phyloP scores from a whole-genome alignment of 1,284 basidiomycete genomes.

The Phylloporus sp. region DNA sequence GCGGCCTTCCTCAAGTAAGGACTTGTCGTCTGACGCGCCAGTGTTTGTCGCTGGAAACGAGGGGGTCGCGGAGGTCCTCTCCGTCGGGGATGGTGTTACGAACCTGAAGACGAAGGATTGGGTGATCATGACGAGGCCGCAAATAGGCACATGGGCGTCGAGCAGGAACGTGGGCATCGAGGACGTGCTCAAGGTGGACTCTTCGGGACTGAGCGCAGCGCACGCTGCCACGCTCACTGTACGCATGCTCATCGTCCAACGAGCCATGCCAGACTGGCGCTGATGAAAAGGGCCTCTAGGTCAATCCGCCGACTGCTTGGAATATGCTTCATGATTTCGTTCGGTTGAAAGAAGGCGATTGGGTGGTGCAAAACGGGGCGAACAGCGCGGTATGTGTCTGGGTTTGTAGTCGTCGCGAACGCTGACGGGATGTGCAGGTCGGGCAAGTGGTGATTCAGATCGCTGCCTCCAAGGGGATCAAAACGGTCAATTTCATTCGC shows the following conservation, averaged over 20 bases:
- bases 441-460: slow-evolving; percentile 84
- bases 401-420: not conserved
- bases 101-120: slow-evolving; percentile 65
- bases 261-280: not conserved
- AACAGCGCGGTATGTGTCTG: slow-evolving; percentile 70
- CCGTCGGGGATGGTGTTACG: slow-evolving; percentile 57
- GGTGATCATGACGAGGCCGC: slow-evolving; percentile 72
- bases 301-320: slow-evolving; percentile 84
- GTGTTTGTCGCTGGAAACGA: slow-evolving; percentile 80
- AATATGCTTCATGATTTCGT: slow-evolving; percentile 80
- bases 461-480: slow-evolving; percentile 65
- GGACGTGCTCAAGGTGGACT: slow-evolving; percentile 68
- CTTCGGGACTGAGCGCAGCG: slow-evolving; percentile 54
- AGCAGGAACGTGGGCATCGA: slow-evolving; percentile 53
- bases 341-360: slow-evolving; percentile 64
- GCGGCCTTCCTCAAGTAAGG: slow-evolving; percentile 52
- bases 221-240: slow-evolving; percentile 77
- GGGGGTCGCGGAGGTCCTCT: slow-evolving; percentile 70
- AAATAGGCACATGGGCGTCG: slow-evolving; percentile 81
- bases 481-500: slow-evolving; percentile 81
- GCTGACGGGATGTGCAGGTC: slow-evolving; percentile 47
- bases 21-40: slow-evolving; percentile 39
- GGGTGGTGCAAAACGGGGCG: slow-evolving; percentile 84
- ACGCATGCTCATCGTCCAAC: slow-evolving; percentile 18
- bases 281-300: slow-evolving; percentile 43